Evolutionary conservation across 2,329 filamentous ascomycete genomes (phyloP).

Genomic region (Calonectria pseudoturangicola): DNA sequence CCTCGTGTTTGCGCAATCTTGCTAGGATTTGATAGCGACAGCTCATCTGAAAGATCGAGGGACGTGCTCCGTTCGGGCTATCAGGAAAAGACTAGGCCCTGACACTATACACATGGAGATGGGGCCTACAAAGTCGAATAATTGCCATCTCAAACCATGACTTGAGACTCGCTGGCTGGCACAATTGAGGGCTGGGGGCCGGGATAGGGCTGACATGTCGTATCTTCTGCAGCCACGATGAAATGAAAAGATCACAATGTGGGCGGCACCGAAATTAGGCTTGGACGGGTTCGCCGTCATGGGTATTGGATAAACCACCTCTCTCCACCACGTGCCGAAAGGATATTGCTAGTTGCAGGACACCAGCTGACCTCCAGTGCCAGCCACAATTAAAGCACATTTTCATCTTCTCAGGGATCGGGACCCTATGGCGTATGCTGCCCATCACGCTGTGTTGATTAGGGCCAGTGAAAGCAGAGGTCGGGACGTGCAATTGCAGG

Average conservation of each 20-base stretch:
- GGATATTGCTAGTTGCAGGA: constrained; percentile 12
- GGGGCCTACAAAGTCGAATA: background rate
- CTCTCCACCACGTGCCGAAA: constrained; percentile 30
- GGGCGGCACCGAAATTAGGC: constrained; percentile 1
- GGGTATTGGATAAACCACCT: constrained; percentile 25
- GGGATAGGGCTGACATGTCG: constrained; percentile 3
- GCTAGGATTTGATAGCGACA: background rate
- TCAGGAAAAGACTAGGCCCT: background rate
- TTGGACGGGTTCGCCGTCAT: constrained; percentile 22
- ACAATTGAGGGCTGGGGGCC: background rate
- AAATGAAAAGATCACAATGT: background rate
- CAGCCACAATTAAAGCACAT: background rate
- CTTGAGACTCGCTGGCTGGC: background rate
- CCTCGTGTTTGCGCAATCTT: constrained; percentile 26
- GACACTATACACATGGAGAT: background rate
- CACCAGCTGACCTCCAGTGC: background rate
- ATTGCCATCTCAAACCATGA: background rate
- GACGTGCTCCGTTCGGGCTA: background rate
- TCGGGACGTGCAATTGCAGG: constrained; percentile 46
- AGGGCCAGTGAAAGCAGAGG: constrained; percentile 16
- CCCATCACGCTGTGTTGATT: constrained; percentile 33
- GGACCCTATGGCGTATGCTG: background rate
- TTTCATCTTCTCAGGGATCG: background rate
- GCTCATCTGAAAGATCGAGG: constrained; percentile 3
- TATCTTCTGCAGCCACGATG: background rate